A percentile compares a stretch with the other conserved stretches of the same genome.
phyloP scores from a whole-genome alignment of 768 basidiomycete genomes.

The Trametes coccinea region DNA sequence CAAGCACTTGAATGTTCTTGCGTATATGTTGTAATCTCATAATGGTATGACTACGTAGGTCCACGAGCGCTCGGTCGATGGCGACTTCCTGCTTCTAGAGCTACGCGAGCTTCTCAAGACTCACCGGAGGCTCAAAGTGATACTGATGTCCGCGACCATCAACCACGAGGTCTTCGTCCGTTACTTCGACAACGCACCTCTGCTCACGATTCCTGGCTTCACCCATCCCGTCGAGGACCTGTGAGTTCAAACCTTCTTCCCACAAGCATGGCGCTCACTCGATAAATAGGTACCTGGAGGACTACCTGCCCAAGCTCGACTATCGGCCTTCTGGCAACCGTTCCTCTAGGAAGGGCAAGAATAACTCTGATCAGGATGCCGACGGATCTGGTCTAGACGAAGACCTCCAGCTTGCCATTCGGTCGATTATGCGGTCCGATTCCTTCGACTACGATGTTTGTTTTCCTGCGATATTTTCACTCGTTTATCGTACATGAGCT shows the following conservation, averaged over 20 bases:
- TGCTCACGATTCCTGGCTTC: slow-evolving; percentile 82
- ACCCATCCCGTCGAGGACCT: slow-evolving; percentile 75
- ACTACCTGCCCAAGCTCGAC: slow-evolving; percentile 57
- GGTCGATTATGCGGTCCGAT: slow-evolving; percentile 58
- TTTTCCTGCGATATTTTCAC: neutral
- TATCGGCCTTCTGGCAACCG: slow-evolving; percentile 53
- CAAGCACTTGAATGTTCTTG: slow-evolving; percentile 31
- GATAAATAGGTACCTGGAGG: slow-evolving; percentile 75
- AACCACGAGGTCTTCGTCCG: slow-evolving; percentile 82
- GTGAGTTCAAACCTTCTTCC: slow-evolving; percentile 40
- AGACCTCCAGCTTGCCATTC: slow-evolving; percentile 55
- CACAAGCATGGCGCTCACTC: neutral
- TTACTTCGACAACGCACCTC: slow-evolving; percentile 82
- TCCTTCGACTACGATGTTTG: slow-evolving; percentile 73
- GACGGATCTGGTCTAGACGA: slow-evolving; percentile 54
- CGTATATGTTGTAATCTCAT: neutral
- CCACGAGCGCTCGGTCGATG: slow-evolving; percentile 90
- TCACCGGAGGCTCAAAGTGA: slow-evolving; percentile 69
- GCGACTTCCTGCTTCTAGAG: slow-evolving; percentile 86
- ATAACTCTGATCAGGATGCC: slow-evolving; percentile 42
- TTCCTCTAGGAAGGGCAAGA: slow-evolving; percentile 32
- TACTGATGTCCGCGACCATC: slow-evolving; percentile 95
- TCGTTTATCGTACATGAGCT: neutral
- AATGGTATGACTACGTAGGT: slow-evolving; percentile 47
- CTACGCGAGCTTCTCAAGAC: slow-evolving; percentile 70